Conservation (phyloP, 495 filamentous ascomycete species). For the Neurospora sp. region DNA sequence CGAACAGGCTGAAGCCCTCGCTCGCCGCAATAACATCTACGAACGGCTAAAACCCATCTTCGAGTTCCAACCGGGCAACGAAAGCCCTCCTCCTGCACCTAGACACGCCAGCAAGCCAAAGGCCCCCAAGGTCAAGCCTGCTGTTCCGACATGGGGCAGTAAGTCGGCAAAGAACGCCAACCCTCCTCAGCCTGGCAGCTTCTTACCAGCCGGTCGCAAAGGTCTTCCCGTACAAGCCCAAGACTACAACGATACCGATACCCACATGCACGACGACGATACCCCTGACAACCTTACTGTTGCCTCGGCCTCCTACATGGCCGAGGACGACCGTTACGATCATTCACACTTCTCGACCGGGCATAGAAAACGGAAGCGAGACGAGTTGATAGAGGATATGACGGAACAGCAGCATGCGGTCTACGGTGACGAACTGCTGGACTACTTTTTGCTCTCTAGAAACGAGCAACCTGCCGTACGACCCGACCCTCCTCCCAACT, state of each 20-base stretch:
- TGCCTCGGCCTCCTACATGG: conserved; percentile 71
- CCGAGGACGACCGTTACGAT: conserved; percentile 65
- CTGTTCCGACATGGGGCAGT: conserved; percentile 44
- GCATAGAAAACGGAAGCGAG: conserved; percentile 73
- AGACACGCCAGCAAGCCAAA: conserved; percentile 79
- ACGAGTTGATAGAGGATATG: conserved; percentile 53
- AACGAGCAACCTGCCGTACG: conserved; percentile 57
- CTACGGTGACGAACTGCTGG: conserved; percentile 83
- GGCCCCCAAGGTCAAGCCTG: conserved; percentile 48
- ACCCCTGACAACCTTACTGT: conserved; percentile 72
- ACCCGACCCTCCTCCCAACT: conserved; percentile 69
- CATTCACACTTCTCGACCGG: conserved; percentile 54
- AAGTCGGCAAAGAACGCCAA: conserved; percentile 18
- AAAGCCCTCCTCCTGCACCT: conserved; percentile 85
- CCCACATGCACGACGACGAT: conserved; percentile 67
- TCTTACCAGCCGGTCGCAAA: conserved; percentile 20
- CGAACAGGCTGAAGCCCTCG: conserved; percentile 66
- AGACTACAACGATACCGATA: conserved; percentile 38
- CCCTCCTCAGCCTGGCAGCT: conserved; percentile 8
- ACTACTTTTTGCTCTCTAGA: conserved; percentile 83
- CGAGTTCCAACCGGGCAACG: conserved; percentile 73
- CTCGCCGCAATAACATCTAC: conserved; percentile 74
- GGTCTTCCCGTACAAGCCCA: conserved; percentile 22
- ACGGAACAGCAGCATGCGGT: conserved; percentile 75
- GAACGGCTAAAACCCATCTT: conserved; percentile 78